Percentiles rank a stretch among this genome's conserved stretches.
Conservation (phyloP, 2,329 filamentous ascomycete species). For the Cercospora sp. region DNA sequence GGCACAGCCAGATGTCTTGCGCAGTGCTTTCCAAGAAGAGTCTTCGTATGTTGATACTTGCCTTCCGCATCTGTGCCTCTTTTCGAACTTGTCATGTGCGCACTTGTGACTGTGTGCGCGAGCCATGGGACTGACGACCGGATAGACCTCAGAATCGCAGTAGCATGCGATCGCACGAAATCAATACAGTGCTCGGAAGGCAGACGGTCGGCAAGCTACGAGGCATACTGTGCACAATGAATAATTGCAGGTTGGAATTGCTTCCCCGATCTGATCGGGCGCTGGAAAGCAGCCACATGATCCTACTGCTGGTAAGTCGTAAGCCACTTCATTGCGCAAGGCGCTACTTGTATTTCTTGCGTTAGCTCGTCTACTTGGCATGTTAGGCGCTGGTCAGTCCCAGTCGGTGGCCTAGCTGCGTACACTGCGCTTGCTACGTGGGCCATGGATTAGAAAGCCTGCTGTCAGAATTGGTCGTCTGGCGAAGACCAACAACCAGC, state of each 20-base stretch:
- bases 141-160: background rate
- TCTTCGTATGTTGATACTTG: background rate
- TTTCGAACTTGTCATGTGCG: background rate
- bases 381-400: background rate
- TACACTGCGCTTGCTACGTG: background rate
- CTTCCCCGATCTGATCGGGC: background rate
- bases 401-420: background rate
- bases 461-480: background rate
- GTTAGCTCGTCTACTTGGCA: background rate
- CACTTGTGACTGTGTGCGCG: background rate
- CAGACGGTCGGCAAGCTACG: background rate
- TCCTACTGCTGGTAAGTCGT: background rate
- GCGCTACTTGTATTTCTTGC: background rate
- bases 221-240: background rate
- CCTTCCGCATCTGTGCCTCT: background rate
- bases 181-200: background rate
- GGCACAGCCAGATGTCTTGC: constrained; percentile 4
- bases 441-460: background rate
- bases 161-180: background rate
- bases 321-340: constrained; percentile 10
- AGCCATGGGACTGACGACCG: background rate
- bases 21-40: constrained; percentile 6
- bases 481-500: background rate
- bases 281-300: background rate
- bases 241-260: background rate